Base-by-base conservation (phyloP, 2,329 filamentous ascomycete genomes). In the Colletotrichum karsti region DNA sequence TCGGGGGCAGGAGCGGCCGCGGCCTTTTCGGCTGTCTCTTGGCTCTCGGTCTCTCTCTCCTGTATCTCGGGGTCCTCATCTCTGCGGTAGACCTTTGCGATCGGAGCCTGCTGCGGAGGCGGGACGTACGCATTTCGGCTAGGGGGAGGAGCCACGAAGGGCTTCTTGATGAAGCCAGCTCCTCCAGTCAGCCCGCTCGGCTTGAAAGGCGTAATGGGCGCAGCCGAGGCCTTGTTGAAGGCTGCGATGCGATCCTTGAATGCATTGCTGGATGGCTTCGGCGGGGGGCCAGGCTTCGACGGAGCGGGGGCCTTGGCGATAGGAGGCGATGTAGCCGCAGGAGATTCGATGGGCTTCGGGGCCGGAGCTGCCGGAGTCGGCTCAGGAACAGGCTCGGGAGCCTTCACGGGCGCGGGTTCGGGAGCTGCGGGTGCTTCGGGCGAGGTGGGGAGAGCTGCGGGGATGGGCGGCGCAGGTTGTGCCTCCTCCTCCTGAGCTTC, bases 221-320 rank as follows among this genome's bases (percentile, higher is more conserved):
- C 90, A 6, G 94, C 94, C 39, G 93, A 89, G 48, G 93, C 85
- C 78, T 95, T 96, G 81, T 99, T 99, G 83, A 99, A 99, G 48
- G 96, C 95, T 35, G 96, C 96, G 77, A 99, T 97, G 70, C 96
- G 93, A 81, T 98, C 96, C 77, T 89, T 95, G 83, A 99, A 98
- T 2, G 96, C 94, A 75, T 88, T 93, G 50, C 84, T 86, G 10
- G 80, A 78, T 28, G 94, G 93, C 78, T 97, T 97, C 12, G 93
- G 92, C 41, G 93, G 91, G 22, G 90, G 85, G 67, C 88, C 89
- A 61, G 82, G 77, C 73, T 84, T 87, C 70, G 77, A 75, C 26
- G 69, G 69, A 9, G 73, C 44, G 24, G 79, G 69, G 61, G 76
- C 74, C 67, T 79, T 81, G 3, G 85, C 77, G 18, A 79, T 75